Conservation (phyloP, 1,284 basidiomycete genomes). For the Fomes fomentarius region DNA sequence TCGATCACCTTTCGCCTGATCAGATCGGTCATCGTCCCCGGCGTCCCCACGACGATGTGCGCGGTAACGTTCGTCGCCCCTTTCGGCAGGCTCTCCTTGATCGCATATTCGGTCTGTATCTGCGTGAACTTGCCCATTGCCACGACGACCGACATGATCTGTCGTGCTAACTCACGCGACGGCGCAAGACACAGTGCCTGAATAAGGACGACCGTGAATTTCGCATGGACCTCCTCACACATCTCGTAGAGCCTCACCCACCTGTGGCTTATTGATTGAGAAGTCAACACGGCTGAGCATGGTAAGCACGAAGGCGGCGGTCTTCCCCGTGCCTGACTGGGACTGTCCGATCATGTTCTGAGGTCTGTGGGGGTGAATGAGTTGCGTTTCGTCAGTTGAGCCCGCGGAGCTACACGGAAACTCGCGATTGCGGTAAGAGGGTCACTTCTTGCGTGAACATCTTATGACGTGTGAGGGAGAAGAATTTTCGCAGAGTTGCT, state of each 20-base stretch:
- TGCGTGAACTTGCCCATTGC: slow-evolving; percentile 95
- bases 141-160: slow-evolving; percentile 95
- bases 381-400: no score
- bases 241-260: slow-evolving; percentile 36
- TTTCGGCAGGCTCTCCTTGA: slow-evolving; percentile 81
- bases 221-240: not conserved
- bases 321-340: slow-evolving; percentile 99
- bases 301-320: slow-evolving; percentile 96
- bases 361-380: slow-evolving; percentile 54
- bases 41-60: slow-evolving; percentile 96
- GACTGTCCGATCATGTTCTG: slow-evolving; percentile 99
- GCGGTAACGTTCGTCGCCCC: slow-evolving; percentile 78
- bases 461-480: no score
- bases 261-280: slow-evolving; percentile 83
- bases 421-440: no score
- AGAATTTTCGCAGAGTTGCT: no score
- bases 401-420: no score
- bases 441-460: no score
- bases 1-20: slow-evolving; percentile 78
- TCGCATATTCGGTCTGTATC: slow-evolving; percentile 93
- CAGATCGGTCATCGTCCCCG: slow-evolving; percentile 93
- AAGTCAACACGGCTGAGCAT: slow-evolving; percentile 97
- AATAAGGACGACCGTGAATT: not conserved
- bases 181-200: slow-evolving; percentile 94
- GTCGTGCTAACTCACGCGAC: slow-evolving; percentile 94